A percentile compares a stretch with the other conserved stretches of the same genome.
Conservation (phyloP, 1,284 basidiomycete species). For the Mycena sp. region DNA sequence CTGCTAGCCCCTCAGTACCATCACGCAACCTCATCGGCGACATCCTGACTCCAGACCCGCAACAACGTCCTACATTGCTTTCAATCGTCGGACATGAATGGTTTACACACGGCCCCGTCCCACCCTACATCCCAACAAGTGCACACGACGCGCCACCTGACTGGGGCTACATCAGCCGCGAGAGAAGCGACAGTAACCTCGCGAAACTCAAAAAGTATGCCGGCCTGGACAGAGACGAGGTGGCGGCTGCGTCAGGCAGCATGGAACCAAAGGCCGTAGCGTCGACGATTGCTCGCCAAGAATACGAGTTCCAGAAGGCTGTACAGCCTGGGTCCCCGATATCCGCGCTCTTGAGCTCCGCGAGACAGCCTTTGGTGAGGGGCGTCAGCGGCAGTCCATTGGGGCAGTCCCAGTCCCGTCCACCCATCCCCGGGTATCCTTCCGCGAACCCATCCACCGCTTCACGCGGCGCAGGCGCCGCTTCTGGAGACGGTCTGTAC, state of each 20-base stretch:
- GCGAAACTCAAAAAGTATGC: conserved; percentile 67
- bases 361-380: conserved; percentile 88
- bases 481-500: conserved; percentile 60
- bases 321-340: conserved; percentile 96
- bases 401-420: conserved; percentile 22
- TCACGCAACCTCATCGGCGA: conserved; percentile 84
- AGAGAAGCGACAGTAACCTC: conserved; percentile 78
- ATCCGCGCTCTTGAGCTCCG: conserved; percentile 89
- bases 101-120: conserved; percentile 87
- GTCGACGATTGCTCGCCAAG: conserved; percentile 83
- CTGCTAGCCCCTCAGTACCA: conserved; percentile 58
- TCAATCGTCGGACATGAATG: conserved; percentile 90
- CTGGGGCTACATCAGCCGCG: conserved; percentile 72
- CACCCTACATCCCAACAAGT: conserved; percentile 80
- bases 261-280: conserved; percentile 54
- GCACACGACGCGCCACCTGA: conserved; percentile 82
- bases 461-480: conserved; percentile 17
- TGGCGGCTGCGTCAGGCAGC: conserved; percentile 46
- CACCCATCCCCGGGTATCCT: conserved; percentile 21
- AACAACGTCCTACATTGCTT: conserved; percentile 83
- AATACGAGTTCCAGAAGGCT: conserved; percentile 95
- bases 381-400: conserved; percentile 49
- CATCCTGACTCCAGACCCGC: conserved; percentile 88
- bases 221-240: conserved; percentile 69
- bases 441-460: conserved; percentile 32